These are phyloP conservation scores for Phaseolus coccineus DNA, from an alignment of 331 rosid genomes.

Conservation along the genomic window DNA sequence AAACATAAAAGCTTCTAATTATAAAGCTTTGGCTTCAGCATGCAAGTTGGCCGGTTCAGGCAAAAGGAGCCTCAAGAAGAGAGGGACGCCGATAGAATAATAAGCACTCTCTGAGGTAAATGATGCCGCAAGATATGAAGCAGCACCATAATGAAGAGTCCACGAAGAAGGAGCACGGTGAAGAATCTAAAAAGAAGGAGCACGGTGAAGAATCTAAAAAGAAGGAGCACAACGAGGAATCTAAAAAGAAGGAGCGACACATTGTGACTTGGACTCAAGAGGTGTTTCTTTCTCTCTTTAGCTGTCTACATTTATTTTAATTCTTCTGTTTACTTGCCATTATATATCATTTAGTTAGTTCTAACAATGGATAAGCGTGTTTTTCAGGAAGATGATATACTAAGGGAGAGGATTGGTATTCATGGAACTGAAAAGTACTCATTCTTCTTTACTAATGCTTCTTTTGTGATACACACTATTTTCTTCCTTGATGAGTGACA, in stretches of 20 bases:
- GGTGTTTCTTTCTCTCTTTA: constrained; percentile 50
- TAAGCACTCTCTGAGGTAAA: constrained; percentile 29
- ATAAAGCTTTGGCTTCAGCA: constrained; percentile 57
- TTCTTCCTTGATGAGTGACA: constrained; percentile 28
- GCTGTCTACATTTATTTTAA: not conserved
- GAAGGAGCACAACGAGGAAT: constrained; percentile 76
- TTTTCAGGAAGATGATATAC: constrained; percentile 90
- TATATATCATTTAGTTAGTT: constrained; percentile 22
- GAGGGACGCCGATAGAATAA: constrained; percentile 47
- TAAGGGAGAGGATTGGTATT: constrained; percentile 71
- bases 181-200: constrained; percentile 89
- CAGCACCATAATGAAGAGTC: constrained; percentile 61
- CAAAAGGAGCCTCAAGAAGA: constrained; percentile 68
- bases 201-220: constrained; percentile 67
- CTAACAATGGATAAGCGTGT: constrained; percentile 45
- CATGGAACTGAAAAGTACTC: constrained; percentile 92
- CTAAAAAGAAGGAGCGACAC: constrained; percentile 94
- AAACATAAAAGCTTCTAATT: constrained; percentile 28
- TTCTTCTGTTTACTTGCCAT: not conserved
- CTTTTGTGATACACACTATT: constrained; percentile 15
- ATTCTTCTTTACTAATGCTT: not conserved
- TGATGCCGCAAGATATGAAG: constrained; percentile 54
- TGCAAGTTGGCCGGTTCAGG: constrained; percentile 61
- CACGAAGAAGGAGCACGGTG: constrained; percentile 80
- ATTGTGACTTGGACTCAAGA: constrained; percentile 89